Percentiles rank a stretch among this genome's conserved stretches.
These are phyloP conservation scores for Pisolithus orientalis DNA, from an alignment of 768 basidiomycete species.

Conservation along the genomic window DNA sequence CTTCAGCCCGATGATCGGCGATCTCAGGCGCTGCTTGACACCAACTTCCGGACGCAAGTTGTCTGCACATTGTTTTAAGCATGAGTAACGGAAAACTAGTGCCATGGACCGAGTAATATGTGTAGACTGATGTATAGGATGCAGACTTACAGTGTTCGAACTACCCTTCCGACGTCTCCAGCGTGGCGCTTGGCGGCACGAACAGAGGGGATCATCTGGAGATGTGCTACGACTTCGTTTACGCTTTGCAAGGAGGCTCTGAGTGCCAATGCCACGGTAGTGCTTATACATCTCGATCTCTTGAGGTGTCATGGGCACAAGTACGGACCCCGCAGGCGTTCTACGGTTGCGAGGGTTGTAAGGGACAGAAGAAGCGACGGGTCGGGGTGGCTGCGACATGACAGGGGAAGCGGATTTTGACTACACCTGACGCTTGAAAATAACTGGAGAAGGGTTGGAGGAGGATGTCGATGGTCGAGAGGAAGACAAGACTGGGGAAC, in stretches of 20 bases:
- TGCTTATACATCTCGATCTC: conserved; percentile 58
- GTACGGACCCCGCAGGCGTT: conserved; percentile 55
- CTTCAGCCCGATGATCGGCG: conserved; percentile 95
- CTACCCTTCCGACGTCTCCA: conserved; percentile 69
- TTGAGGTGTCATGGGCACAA: conserved; percentile 55
- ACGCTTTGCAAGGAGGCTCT: conserved; percentile 44
- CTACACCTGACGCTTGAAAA: conserved; percentile 18
- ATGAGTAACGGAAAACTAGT: conserved; percentile 6
- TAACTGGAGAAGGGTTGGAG: conserved; percentile 18
- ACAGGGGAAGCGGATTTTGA: conserved; percentile 28
- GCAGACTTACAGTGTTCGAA: conserved; percentile 70
- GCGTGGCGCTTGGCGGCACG: conserved; percentile 46
- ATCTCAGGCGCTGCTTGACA: conserved; percentile 73
- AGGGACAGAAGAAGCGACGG: conserved; percentile 36
- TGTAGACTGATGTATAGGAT: not conserved
- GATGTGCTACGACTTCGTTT: conserved; percentile 40
- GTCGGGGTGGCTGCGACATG: conserved; percentile 21
- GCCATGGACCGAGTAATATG: not conserved
- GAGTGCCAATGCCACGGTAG: conserved; percentile 51
- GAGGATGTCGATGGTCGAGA: conserved; percentile 36
- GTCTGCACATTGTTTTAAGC: conserved; percentile 42
- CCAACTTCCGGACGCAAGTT: conserved; percentile 92
- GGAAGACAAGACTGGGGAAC: conserved; percentile 18
- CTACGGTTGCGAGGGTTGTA: conserved; percentile 61
- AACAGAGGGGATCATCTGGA: conserved; percentile 32